phyloP scores from a whole-genome alignment of 2,329 filamentous ascomycete genomes.

The Moelleriella libera region DNA sequence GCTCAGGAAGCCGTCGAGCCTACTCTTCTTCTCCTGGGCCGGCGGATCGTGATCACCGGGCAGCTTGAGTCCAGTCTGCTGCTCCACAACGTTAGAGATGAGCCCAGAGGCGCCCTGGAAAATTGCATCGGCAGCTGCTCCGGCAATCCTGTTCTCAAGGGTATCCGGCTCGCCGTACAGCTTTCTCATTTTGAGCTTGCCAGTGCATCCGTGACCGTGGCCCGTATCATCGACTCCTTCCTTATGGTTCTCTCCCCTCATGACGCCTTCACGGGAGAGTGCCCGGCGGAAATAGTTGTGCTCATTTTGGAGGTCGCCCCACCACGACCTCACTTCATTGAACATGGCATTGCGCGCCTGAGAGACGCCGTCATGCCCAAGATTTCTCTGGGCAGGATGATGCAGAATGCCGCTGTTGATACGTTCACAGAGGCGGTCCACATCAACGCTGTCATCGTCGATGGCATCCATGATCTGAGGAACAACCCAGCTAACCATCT shows the following conservation, averaged over 20 bases:
- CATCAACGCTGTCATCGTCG: slow-evolving; percentile 61
- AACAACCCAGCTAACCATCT: slow-evolving; percentile 71
- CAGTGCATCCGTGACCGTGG: slow-evolving; percentile 69
- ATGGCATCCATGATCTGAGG: slow-evolving; percentile 81
- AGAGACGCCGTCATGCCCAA: slow-evolving; percentile 53
- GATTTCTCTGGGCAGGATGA: slow-evolving; percentile 65
- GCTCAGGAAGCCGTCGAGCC: slow-evolving; percentile 56
- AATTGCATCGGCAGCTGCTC: slow-evolving; percentile 40
- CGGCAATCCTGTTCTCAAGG: slow-evolving; percentile 41
- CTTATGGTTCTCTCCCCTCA: slow-evolving; percentile 71
- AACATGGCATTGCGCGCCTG: slow-evolving; percentile 72
- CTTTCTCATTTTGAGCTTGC: slow-evolving; percentile 68
- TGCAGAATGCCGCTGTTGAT: slow-evolving; percentile 78
- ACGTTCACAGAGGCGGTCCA: slow-evolving; percentile 55
- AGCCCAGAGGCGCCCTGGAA: slow-evolving; percentile 42
- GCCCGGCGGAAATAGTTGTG: slow-evolving; percentile 57
- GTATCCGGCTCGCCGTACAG: slow-evolving; percentile 36
- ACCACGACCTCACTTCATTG: slow-evolving; percentile 70
- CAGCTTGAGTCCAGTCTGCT: slow-evolving; percentile 29
- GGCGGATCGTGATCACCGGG: slow-evolving; percentile 17
- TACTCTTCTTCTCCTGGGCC: slow-evolving; percentile 48
- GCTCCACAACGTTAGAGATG: slow-evolving; percentile 29
- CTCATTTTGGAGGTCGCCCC: slow-evolving; percentile 48
- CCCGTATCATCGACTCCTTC: slow-evolving; percentile 72
- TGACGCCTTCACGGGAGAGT: slow-evolving; percentile 65